Base-by-base conservation (phyloP, 2,329 filamentous ascomycete genomes). In the Phialocephala sp. region DNA sequence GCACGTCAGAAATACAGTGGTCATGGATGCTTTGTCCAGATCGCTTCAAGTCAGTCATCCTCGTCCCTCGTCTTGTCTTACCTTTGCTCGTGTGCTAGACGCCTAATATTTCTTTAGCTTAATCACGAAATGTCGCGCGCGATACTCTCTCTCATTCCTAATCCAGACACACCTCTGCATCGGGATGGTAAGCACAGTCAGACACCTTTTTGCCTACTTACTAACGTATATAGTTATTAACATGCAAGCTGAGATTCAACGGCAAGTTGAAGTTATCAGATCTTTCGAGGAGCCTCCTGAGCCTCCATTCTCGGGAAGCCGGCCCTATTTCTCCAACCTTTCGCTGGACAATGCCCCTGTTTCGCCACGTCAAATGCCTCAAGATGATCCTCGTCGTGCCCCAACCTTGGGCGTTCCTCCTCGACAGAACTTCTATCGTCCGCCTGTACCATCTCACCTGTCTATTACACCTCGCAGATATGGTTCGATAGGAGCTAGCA, bases 281-380 rank as follows among this genome's bases (percentile, higher is more conserved):
- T 77, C 82, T 18, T 77, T 87, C 41, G 87, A 89, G 54, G 87
- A 91, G 71, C 85, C 88, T 41, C 88, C 89, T 65, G 93, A 96
- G 65, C 83, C 83, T 66, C 81, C 87, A 57, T 84, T 89, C 73
- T 85, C 86, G 37, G 86, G 85, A 67, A 87, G 89, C 66, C 88
- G 87, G 68, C 84, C 86, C 57, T 91, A 89, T 77, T 89, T 92
- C 71, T 80, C 85, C 52, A 85, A 83, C 71, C 80, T 83, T 62
- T 78, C 81, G 5, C 74, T 91, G 27, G 91, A 94, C 68, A 89
- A 91, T 67, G 86, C 90, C 1, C 93, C 94, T 12, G 85, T 97
- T 45, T 98, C 94, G 47, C 94, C 94, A 22, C 89, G 93, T 68
- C 94, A 97, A 79, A 81, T 94, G 70, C 88, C 93, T 11, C 91